Evolutionary conservation across 2,329 filamentous ascomycete genomes (phyloP), one percentile per base, ranked within the genome.

Genomic region (Apiospora pterosperma): DNA sequence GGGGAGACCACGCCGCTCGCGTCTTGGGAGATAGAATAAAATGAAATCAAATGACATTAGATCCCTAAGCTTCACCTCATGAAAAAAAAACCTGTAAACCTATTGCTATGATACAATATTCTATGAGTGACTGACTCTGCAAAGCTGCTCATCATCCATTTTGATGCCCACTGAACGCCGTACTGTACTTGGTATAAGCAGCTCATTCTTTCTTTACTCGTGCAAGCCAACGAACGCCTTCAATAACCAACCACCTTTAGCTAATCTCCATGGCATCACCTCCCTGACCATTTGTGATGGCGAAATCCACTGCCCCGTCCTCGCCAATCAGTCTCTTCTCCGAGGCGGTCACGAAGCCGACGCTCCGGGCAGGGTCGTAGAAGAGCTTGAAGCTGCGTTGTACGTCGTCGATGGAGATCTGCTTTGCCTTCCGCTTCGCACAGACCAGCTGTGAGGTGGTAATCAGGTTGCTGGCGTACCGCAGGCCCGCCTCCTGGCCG

Each of bases 401-500:
- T 14, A 99, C 94, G 74, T 99, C 96, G 64, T 92, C 88, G 65
- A 97, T 86, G 64, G 86, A 88, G 59, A 99, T 92, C 73, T 95
- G 90, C 78, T 92, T 92, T 19, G 91, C 90, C 74, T 89, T 91
- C 69, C 94, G 88, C 85, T 97, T 98, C 73, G 92, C 89, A 67
- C 88, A 89, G 61, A 98, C 85, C 55, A 99, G 86, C 77, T 97
- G 91, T 5, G 93, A 96, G 1, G 96, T 97, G 25, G 92, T 97
- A 79, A 99, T 97, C 64, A 99, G 89, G 76, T 99, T 97, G 81
- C 93, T 96, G n/a, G 94, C 95, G 76, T 99, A 99, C 71, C 96
- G 87, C 61, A 99, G 84, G 28, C 95, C 95, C 1, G 93, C 90
- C 78, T 99, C 96, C 73, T 94, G 87, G 36, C 94, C 96, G 72